These are phyloP conservation scores for Fusarium acutatum DNA, from an alignment of 2,329 filamentous ascomycete species.

Conservation along the genomic window DNA sequence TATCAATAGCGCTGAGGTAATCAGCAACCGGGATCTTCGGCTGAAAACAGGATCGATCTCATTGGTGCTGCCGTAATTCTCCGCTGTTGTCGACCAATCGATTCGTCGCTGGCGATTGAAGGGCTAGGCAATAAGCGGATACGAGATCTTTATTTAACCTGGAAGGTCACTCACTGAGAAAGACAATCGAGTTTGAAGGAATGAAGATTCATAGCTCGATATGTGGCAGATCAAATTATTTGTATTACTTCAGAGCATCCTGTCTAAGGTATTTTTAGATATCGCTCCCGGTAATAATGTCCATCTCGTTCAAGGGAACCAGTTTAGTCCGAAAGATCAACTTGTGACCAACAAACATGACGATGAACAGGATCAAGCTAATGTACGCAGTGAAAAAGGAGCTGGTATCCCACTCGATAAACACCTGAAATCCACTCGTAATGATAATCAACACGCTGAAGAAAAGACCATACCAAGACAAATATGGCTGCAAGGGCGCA, in stretches of 20 bases:
- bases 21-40: constrained; percentile 23
- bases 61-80: constrained; percentile 5
- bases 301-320: constrained; percentile 10
- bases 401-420: constrained; percentile 25
- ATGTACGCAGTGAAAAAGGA: constrained; percentile 33
- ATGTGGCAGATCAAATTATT: too few species aligned
- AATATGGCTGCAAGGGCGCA: constrained; percentile 67
- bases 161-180: neutral
- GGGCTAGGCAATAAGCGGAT: neutral
- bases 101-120: neutral
- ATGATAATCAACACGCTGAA: constrained; percentile 25
- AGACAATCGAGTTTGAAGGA: neutral
- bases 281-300: constrained; percentile 1
- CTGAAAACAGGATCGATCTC: neutral
- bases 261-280: neutral
- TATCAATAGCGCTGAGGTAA: constrained; percentile 2
- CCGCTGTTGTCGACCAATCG: neutral
- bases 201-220: neutral
- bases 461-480: constrained; percentile 45
- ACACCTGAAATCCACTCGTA: constrained; percentile 32
- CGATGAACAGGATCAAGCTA: constrained; percentile 28
- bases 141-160: neutral
- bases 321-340: constrained; percentile 24
- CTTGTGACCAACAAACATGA: constrained; percentile 29
- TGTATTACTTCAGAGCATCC: neutral